These are phyloP conservation scores for Spergularia marina DNA, from an alignment of 148 eudicot species.

Conservation along the genomic window DNA sequence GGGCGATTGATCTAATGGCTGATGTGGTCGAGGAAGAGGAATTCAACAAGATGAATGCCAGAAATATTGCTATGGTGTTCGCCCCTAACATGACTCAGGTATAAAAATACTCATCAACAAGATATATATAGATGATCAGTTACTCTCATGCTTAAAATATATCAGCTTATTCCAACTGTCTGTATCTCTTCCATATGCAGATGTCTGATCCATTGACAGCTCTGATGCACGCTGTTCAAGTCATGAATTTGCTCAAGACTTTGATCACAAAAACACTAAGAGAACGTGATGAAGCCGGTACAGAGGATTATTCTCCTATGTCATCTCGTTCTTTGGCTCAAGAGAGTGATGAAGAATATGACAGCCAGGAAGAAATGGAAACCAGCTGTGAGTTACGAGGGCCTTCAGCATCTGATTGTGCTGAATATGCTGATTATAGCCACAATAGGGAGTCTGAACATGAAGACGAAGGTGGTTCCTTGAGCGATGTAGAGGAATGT, in stretches of 20 bases:
- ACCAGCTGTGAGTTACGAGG: slow-evolving; percentile 59
- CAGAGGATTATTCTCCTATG: slow-evolving; percentile 55
- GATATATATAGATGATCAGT: background rate
- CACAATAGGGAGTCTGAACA: slow-evolving; percentile 29
- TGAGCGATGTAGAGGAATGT: slow-evolving; percentile 63
- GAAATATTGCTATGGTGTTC: slow-evolving; percentile 91
- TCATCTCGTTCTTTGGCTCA: slow-evolving; percentile 49
- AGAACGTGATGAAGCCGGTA: slow-evolving; percentile 58
- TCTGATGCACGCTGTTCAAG: slow-evolving; percentile 94
- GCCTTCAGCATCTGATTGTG: slow-evolving; percentile 45
- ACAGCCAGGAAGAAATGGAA: slow-evolving; percentile 67
- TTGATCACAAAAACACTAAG: slow-evolving; percentile 68
- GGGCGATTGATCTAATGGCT: slow-evolving; percentile 97
- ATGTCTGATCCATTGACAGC: slow-evolving; percentile 97
- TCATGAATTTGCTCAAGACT: slow-evolving; percentile 91
- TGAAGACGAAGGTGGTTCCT: slow-evolving; percentile 35
- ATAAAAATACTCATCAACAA: background rate
- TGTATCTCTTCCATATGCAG: slow-evolving; percentile 32
- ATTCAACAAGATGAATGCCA: slow-evolving; percentile 85
- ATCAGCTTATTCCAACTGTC: background rate
- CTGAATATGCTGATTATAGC: slow-evolving; percentile 37
- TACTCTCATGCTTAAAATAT: background rate
- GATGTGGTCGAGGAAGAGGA: slow-evolving; percentile 97
- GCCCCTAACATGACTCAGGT: slow-evolving; percentile 99
- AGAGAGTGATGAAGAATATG: slow-evolving; percentile 51